phyloP scores from a whole-genome alignment of 257 asterid genomes.

The Verbena officinalis region DNA sequence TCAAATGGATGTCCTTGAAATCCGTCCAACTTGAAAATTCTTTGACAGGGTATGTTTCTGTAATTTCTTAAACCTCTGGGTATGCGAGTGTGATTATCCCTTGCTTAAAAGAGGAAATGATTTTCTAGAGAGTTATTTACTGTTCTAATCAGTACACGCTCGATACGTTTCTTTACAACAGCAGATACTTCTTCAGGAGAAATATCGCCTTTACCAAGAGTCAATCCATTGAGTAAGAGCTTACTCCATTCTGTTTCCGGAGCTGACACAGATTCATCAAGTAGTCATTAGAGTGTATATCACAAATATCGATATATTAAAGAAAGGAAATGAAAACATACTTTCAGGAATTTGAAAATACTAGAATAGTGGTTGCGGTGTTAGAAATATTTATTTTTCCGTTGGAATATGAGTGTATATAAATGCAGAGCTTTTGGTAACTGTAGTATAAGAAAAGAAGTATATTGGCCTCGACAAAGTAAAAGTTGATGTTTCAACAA shows the following conservation, averaged over 20 bases:
- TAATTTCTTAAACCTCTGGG: too few relatives aligned
- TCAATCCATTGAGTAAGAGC: slow-evolving; percentile 70
- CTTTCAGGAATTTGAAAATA: neutral
- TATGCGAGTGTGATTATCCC: slow-evolving; percentile 9
- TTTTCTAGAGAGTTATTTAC: slow-evolving; percentile 39
- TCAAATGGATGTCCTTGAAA: too few relatives aligned
- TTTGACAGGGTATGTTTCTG: too few relatives aligned
- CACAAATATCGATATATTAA: neutral
- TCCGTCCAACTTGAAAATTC: too few relatives aligned
- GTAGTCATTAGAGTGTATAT: neutral
- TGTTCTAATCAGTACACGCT: slow-evolving; percentile 85
- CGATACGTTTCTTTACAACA: slow-evolving; percentile 85
- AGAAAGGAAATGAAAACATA: slow-evolving; percentile 11
- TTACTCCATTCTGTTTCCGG: slow-evolving; percentile 83
- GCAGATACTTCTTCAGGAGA: slow-evolving; percentile 63
- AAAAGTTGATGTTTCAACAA: neutral
- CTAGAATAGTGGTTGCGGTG: neutral
- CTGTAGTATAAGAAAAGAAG: neutral
- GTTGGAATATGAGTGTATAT: too few relatives aligned
- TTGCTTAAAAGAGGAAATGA: slow-evolving; percentile 9
- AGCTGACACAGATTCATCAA: slow-evolving; percentile 51
- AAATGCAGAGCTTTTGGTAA: neutral
- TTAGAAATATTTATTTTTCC: neutral
- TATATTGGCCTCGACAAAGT: neutral
- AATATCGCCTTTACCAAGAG: slow-evolving; percentile 75